Base-by-base conservation (phyloP, 2,329 filamentous ascomycete genomes). In the Bipolaris zeicola region DNA sequence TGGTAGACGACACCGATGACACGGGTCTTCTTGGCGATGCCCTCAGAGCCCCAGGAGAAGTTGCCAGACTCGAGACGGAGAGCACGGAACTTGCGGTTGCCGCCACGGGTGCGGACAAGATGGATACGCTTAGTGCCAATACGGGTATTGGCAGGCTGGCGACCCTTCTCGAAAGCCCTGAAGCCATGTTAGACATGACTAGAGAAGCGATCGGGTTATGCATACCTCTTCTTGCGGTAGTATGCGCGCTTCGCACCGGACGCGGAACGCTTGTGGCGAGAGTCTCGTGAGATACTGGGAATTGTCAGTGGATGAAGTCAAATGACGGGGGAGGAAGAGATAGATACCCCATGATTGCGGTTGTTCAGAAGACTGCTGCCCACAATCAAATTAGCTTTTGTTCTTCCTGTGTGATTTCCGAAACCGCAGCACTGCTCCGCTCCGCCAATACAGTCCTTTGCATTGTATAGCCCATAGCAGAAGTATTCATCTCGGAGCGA, bases 121-220 rank as follows among this genome's bases (percentile, higher is more conserved):
- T 96, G 92, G 83, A 97, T 89, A 81, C 92, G 89, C 90, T 96
- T 96, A 80, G 89, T 79, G 77, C 96, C 95, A 83, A 99, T 98
- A 90, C 94, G 91, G 85, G 95, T 99, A 89, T 95, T 96, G 87
- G 95, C 92, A 81, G 94, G 91, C 88, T 99, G 95, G 82, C 95
- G 94, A 82, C 95, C 95, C 83, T 93, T 92, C 89, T 99, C 96
- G 91, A 99, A 99, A 87, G 93, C 96, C 94, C 95, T 99, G 92
- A 87, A 85, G 76, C 75, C 79, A 77, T 80, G 78, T 84, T 79
- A 82, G 77, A 76, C 71, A 76, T 75, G 89, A 90, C 84, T 86
- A 81, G 90, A 89, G 90, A 73, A 72, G 77, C 79, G 74, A 77
- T 82, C 80, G 81, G 81, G 71, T 83, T 82, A 82, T 82, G 79